These are phyloP conservation scores for Neltuma alba DNA, from an alignment of 306 rosid species.

Conservation along the genomic window DNA sequence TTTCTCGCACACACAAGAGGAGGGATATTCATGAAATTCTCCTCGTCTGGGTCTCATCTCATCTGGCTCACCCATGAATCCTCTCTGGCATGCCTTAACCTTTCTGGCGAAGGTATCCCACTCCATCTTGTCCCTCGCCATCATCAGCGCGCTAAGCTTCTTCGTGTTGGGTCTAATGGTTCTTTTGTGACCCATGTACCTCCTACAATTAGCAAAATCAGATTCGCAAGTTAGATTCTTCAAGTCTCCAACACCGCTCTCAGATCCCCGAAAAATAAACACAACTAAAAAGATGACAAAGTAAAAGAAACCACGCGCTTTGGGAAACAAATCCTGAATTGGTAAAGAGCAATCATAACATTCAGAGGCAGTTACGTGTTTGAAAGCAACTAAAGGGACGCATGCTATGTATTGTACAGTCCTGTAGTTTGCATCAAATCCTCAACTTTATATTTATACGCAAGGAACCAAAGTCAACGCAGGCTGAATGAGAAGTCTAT, in stretches of 20 bases:
- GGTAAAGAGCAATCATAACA: constrained; percentile 5
- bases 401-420: neutral
- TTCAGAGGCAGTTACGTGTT: constrained; percentile 2
- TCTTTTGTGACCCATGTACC: constrained; percentile 97
- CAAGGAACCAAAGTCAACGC: neutral
- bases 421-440: constrained; percentile 14
- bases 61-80: constrained; percentile 97
- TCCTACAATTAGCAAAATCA: constrained; percentile 55
- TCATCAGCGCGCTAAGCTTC: constrained; percentile 79
- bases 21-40: constrained; percentile 88
- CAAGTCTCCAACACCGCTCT: neutral
- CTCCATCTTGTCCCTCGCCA: constrained; percentile 72
- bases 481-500: neutral
- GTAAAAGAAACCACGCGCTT: neutral
- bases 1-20: constrained; percentile 76
- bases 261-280: neutral
- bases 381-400: constrained; percentile 21
- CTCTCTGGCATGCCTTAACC: constrained; percentile 77
- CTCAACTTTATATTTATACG: constrained; percentile 5
- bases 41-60: constrained; percentile 89
- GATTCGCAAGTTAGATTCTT: neutral
- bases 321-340: neutral
- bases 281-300: neutral
- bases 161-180: constrained; percentile 96
- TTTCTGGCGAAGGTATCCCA: constrained; percentile 77